Percentiles rank a stretch among this genome's conserved stretches.
Conservation (phyloP, 345 rosid genomes). For the Aquilaria malaccensis region DNA sequence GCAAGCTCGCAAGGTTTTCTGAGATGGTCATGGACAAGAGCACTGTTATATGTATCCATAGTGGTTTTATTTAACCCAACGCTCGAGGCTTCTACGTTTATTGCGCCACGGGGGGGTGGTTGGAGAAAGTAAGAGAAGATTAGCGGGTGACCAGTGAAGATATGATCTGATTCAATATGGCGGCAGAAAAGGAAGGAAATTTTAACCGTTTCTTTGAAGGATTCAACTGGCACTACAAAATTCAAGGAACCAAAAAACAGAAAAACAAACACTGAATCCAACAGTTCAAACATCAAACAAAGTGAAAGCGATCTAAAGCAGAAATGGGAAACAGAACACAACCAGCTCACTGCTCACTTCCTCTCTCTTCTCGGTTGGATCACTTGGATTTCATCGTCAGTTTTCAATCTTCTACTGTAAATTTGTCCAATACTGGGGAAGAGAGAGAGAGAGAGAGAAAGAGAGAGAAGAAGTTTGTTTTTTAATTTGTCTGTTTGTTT, state of each 20-base stretch:
- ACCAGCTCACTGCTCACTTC: conserved; percentile 28
- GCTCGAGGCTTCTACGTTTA: no score
- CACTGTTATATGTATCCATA: no score
- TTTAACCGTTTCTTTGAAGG: conserved; percentile 18
- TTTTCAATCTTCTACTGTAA: not conserved
- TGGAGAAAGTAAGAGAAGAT: not conserved
- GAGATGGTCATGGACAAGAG: no score
- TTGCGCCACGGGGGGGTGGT: no score
- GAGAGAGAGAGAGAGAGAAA: no score
- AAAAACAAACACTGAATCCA: not conserved
- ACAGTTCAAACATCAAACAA: not conserved
- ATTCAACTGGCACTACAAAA: conserved; percentile 3
- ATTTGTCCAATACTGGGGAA: no score
- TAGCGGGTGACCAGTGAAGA: conserved; percentile 17
- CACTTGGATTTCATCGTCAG: conserved; percentile 67
- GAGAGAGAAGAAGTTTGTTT: not conserved
- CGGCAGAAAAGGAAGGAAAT: conserved; percentile 12
- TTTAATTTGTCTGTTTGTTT: not conserved
- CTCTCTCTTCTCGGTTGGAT: conserved; percentile 66
- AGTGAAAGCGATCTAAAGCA: not conserved
- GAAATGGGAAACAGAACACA: conserved; percentile 23
- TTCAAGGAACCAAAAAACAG: not conserved
- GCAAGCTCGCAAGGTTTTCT: no score
- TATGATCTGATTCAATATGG: not conserved
- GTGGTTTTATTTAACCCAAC: no score